Percentiles rank a stretch among this genome's conserved stretches.
Conservation (phyloP, 2,329 filamentous ascomycete species). For the Aureobasidium vineae region DNA sequence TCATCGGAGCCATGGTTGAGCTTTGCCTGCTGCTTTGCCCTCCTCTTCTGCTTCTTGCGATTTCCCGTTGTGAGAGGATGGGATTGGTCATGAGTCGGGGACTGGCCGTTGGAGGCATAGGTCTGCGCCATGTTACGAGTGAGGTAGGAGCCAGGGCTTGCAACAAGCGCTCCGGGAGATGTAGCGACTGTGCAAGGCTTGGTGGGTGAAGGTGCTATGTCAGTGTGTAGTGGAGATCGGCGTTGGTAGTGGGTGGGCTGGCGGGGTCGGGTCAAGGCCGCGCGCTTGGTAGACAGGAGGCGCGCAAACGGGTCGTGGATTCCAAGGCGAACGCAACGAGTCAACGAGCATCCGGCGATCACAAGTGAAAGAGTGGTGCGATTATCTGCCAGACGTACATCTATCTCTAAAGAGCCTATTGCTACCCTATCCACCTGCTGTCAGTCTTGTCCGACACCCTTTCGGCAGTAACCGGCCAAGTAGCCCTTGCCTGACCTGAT, state of each 20-base stretch:
- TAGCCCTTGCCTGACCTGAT: slow-evolving; percentile 14
- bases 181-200: not conserved
- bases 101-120: slow-evolving; percentile 23
- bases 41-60: slow-evolving; percentile 91
- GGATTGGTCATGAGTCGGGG: slow-evolving; percentile 29
- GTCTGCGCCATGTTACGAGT: slow-evolving; percentile 36
- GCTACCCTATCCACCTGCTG: slow-evolving; percentile 12
- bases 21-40: slow-evolving; percentile 77
- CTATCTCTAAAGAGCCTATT: slow-evolving; percentile 11
- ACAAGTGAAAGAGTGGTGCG: not conserved
- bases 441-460: slow-evolving; percentile 2
- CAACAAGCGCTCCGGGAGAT: slow-evolving; percentile 5
- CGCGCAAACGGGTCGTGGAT: not conserved
- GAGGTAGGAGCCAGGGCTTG: slow-evolving; percentile 24
- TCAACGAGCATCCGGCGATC: slow-evolving; percentile 8
- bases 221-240: slow-evolving; percentile 15
- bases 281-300: slow-evolving; percentile 5
- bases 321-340: slow-evolving; percentile 10
- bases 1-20: slow-evolving; percentile 27
- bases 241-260: slow-evolving; percentile 15
- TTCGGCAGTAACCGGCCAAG: slow-evolving; percentile 15
- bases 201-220: slow-evolving; percentile 6
- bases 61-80: slow-evolving; percentile 60
- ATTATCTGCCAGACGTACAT: slow-evolving; percentile 3
- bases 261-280: slow-evolving; percentile 14